phyloP scores from a whole-genome alignment of 2,329 filamentous ascomycete genomes.

The Calonectria pseudoturangicola region DNA sequence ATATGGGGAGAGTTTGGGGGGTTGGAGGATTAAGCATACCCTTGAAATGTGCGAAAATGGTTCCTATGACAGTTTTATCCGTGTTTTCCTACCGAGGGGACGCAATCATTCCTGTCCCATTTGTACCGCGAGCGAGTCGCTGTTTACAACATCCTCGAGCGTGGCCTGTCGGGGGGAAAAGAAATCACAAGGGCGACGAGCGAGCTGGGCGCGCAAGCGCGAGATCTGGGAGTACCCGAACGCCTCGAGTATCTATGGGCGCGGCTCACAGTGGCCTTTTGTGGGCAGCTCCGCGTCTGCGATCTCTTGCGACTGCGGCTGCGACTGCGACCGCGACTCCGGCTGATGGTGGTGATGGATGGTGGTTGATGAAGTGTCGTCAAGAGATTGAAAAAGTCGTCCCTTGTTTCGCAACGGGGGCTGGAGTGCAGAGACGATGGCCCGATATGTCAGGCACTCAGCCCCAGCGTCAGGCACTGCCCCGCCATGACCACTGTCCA shows the following conservation, averaged over 20 bases:
- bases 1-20: constrained; percentile 43
- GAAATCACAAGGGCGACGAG: constrained; percentile 49
- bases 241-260: constrained; percentile 49
- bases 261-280: constrained; percentile 46
- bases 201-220: constrained; percentile 44
- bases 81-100: constrained; percentile 52
- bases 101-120: constrained; percentile 50
- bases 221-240: constrained; percentile 42
- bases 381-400: constrained; percentile 57
- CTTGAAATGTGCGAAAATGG: constrained; percentile 52
- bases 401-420: constrained; percentile 52
- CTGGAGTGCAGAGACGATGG: constrained; percentile 48
- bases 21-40: constrained; percentile 58
- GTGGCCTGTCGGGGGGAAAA: constrained; percentile 51
- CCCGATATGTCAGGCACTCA: constrained; percentile 60
- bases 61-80: constrained; percentile 51
- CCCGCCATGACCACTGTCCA: constrained; percentile 42
- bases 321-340: constrained; percentile 47
- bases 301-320: constrained; percentile 50
- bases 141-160: constrained; percentile 60
- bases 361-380: constrained; percentile 58
- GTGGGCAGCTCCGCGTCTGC: constrained; percentile 46
- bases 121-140: constrained; percentile 53
- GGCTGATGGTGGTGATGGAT: constrained; percentile 52
- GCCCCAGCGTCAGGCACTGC: constrained; percentile 38